Base-by-base conservation (phyloP, 768 basidiomycete genomes). In the Steccherinum ochraceum region DNA sequence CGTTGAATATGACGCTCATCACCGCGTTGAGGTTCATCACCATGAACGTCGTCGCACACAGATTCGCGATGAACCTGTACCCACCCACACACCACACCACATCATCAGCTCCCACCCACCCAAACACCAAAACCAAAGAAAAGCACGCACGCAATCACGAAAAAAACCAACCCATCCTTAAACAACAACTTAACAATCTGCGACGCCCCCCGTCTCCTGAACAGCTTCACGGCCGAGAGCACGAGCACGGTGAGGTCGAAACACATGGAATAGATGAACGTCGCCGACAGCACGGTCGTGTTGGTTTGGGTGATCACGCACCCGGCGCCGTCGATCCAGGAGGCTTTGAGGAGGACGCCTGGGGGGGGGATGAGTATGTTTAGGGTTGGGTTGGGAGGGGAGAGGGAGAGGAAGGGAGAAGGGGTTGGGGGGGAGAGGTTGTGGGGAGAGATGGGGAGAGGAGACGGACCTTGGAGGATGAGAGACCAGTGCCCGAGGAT, bases 231-330 rank as follows among this genome's bases (percentile, higher is more conserved):
- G 11, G 74, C 79, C 21, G 83, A 84, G 46, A 87, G 69, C 43
- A 67, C 68, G 24, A 88, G 64, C 46, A 88, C 83, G 13, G 69
- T 61, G 53, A 88, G 72, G 66, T 88, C 86, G 60, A 86, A 86
- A 19, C 68, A 66, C 86, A 88, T 88, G 45, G 81, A 77, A 59
- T 87, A 87, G 56, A 87, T 83, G 66, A 85, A 88, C 4, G 79
- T 79, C 21, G 73, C 72, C 2, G 83, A 81, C 45, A 89, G 77
- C 40, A 84, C 67, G 45, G 62, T 72, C 64, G 72, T 84, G 58
- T 82, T 68, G 4, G 83, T 85, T 24, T 73, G 67, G 11, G 73
- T 76, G 56, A 87, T 86, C 24, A 69, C 69, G 57, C 85, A 87
- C 24, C 79, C 73, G 20, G 12, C 1, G 3, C 58, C 63, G 3